A percentile compares a stretch with the other conserved stretches of the same genome.
phyloP scores from a whole-genome alignment of 805 yeast species.

The Allodekkera sacchari region DNA sequence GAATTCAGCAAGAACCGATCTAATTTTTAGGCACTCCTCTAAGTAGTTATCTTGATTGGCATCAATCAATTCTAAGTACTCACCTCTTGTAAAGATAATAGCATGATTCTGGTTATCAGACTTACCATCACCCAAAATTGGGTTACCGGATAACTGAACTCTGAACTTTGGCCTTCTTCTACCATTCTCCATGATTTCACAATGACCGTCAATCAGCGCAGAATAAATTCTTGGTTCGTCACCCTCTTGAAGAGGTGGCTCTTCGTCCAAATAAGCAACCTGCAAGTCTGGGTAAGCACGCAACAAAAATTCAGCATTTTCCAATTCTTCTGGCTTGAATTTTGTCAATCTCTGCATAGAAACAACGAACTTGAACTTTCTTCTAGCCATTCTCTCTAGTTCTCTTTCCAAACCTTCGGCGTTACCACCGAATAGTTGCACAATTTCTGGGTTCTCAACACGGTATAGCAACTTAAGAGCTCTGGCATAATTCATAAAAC shows the following conservation, averaged over 20 bases:
- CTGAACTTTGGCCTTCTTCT: slow-evolving; percentile 70
- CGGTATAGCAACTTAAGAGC: slow-evolving; percentile 90
- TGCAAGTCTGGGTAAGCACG: slow-evolving; percentile 80
- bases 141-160: slow-evolving; percentile 75
- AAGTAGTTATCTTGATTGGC: slow-evolving; percentile 82
- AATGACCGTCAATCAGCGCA: slow-evolving; percentile 73
- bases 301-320: slow-evolving; percentile 71
- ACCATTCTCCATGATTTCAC: slow-evolving; percentile 64
- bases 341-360: slow-evolving; percentile 79
- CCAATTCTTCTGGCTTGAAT: slow-evolving; percentile 66
- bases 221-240: slow-evolving; percentile 69
- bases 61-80: slow-evolving; percentile 75
- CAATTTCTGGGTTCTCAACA: slow-evolving; percentile 91
- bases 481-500: slow-evolving; percentile 97
- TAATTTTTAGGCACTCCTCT: slow-evolving; percentile 77
- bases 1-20: slow-evolving; percentile 75
- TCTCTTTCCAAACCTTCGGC: slow-evolving; percentile 95
- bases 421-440: slow-evolving; percentile 97
- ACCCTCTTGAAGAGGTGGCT: slow-evolving; percentile 64
- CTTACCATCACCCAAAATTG: slow-evolving; percentile 83
- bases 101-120: slow-evolving; percentile 84
- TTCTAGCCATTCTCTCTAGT: slow-evolving; percentile 79
- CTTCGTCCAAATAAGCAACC: slow-evolving; percentile 93
- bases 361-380: slow-evolving; percentile 74
- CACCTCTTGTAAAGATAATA: slow-evolving; percentile 74